phyloP scores from a whole-genome alignment of 331 rosid species.

The Rhamnella rubrinervis region DNA sequence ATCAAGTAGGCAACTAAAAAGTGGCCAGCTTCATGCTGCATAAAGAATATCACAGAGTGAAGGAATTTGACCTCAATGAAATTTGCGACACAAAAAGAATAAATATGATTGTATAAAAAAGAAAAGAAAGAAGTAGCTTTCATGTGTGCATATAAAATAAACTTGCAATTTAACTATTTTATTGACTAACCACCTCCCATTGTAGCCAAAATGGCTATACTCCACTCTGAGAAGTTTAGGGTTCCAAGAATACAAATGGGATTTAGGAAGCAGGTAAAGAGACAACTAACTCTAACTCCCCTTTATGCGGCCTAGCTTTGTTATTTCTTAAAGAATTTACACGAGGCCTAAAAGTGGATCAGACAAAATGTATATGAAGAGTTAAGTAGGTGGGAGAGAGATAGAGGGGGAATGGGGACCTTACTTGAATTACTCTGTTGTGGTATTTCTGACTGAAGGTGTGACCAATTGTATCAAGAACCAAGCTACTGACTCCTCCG shows the following conservation, averaged over 20 bases:
- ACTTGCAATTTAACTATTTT: no score
- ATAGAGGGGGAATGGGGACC: constrained; percentile 19
- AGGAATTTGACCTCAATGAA: background rate
- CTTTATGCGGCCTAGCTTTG: background rate
- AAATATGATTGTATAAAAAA: no score
- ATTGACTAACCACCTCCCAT: no score
- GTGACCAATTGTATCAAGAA: constrained; percentile 87
- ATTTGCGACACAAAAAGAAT: no score
- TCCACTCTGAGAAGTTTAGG: no score
- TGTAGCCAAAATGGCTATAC: no score
- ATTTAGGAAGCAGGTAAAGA: no score
- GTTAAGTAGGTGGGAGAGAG: background rate
- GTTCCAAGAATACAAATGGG: no score
- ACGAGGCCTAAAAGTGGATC: background rate
- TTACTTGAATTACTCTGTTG: constrained; percentile 84
- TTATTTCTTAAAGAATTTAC: background rate
- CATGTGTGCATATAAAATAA: no score
- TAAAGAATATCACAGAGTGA: background rate
- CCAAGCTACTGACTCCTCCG: constrained; percentile 82
- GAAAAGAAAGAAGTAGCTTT: no score
- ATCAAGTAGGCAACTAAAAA: constrained; percentile 83
- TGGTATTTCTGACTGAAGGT: constrained; percentile 75
- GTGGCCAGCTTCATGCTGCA: constrained; percentile 99
- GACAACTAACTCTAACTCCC: no score
- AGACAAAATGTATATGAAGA: no score